Evolutionary conservation across 208 protist species (phyloP), one percentile per base, ranked within the genome.

Genomic region (Crithidia bombi): DNA sequence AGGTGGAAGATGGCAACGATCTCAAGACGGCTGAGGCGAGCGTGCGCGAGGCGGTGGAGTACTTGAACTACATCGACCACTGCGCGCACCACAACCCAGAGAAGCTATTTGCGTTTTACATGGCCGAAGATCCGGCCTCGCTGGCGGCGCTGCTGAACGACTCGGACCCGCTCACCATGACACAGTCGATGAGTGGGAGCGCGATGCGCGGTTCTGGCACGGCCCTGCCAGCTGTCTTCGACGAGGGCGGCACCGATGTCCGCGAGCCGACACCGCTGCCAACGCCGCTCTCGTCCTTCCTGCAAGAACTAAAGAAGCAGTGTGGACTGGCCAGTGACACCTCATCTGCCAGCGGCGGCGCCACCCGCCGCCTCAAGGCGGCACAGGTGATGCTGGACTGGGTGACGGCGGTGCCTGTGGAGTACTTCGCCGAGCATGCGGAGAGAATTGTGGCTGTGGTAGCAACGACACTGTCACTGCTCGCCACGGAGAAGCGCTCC

Each of bases 1-100:
- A 97, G 65, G 83, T 96, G 2, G 89, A 97, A 64, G 93, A 96
- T 70, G 81, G 73, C 21, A 96, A 92, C 68, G 93, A 97, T 71
- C 79, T 97, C 44, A 75, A 73, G 38, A 91, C 77, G 26, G 87
- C 88, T 6, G 79, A 91, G 35, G 65, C 81, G 51, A 82, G 76
- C 25, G 66, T 96, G 15, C 56, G 71, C 5, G 79, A 89, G 56
- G 75, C 79, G 36, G 69, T 90, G 36, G 87, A 96, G 76, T 96
- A 96, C 62, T 64, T 96, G 14, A 73, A 89, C 75, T 96, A 80
- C 65, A 92, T 96, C 33, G 36, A 87, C 58, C 54, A 49, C 61
- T 61, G 76, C 19, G 78, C 89, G 2, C 52, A 70, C 26, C 81
- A 81, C 59, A 77, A 81, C 62, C 49, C 70, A 19, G 78, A 86